A percentile compares a stretch with the other conserved stretches of the same genome.
Evolutionary conservation across 2,329 filamentous ascomycete genomes (phyloP).

Genomic region (Penicillium concentricum): DNA sequence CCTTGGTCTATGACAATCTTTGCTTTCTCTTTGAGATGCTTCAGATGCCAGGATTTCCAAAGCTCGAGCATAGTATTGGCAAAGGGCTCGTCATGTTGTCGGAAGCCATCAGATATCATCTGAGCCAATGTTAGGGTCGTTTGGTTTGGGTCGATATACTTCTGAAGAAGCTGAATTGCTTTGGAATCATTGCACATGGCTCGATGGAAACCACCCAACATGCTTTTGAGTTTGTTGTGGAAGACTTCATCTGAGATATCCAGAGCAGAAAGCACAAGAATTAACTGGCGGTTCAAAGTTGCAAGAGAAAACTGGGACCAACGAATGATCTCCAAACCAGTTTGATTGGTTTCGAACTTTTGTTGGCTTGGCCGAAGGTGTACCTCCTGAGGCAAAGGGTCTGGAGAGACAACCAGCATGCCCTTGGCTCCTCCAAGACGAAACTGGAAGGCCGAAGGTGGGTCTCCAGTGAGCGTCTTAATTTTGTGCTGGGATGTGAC

Average conservation of each 20-base stretch:
- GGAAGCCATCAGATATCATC: slow-evolving; percentile 79
- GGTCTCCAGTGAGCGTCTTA: slow-evolving; percentile 50
- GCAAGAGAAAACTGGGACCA: slow-evolving; percentile 74
- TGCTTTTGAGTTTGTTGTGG: slow-evolving; percentile 62
- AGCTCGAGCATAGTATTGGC: slow-evolving; percentile 73
- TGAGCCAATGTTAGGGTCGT: slow-evolving; percentile 71
- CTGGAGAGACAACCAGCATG: slow-evolving; percentile 72
- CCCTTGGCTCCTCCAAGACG: slow-evolving; percentile 92
- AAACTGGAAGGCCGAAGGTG: slow-evolving; percentile 86
- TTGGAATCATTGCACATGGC: slow-evolving; percentile 66
- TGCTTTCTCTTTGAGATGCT: slow-evolving; percentile 88
- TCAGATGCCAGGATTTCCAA: slow-evolving; percentile 88
- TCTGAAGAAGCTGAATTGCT: slow-evolving; percentile 67
- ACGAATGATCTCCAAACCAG: slow-evolving; percentile 80
- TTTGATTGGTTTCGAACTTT: slow-evolving; percentile 74
- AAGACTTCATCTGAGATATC: slow-evolving; percentile 71
- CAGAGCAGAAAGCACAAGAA: slow-evolving; percentile 76
- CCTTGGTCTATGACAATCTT: slow-evolving; percentile 78
- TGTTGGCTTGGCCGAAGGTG: slow-evolving; percentile 80
- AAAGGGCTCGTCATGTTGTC: slow-evolving; percentile 73
- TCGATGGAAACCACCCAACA: slow-evolving; percentile 66
- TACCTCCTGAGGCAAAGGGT: slow-evolving; percentile 65
- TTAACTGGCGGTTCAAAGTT: slow-evolving; percentile 85
- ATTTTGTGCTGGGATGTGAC: slow-evolving; percentile 69
- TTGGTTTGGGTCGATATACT: slow-evolving; percentile 81